Base-by-base conservation (phyloP, 371 early-diverging fungal genomes). In the Mucor saturninus region DNA sequence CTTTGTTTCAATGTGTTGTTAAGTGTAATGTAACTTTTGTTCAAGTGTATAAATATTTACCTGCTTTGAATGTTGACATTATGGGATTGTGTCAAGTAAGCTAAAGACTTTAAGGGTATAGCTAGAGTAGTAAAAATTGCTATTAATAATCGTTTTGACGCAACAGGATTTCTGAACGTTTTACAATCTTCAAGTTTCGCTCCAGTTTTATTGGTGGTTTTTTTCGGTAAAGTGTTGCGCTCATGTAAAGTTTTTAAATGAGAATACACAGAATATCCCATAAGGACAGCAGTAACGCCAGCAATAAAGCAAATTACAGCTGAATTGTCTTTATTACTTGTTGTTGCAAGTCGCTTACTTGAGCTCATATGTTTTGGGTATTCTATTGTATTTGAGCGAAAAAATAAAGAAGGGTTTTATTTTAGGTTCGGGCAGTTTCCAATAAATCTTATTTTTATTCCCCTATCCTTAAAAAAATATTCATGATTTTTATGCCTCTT, bases 11-110 rank as follows among this genome's bases (percentile, higher is more conserved):
- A 14, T 21, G 9, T 37, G 37, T 57, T 48, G 37, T 9, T 2
- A 4, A 35, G 35, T 35, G 35, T 8, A 35, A 6, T 35, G 35
- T 35, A 35, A 21, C 21, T 35, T 35, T 35, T 35, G 4, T 8
- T 35, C 35, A 8, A 35, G 35, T 35, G 35, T 35, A 35, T 28
- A 53, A 42, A 21, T 13, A 13, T 49, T 37, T 65, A 91, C 91
- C 89, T 86, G 65, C 86, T 86, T 56, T 88, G 84, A n/a, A 89
- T 75, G n/a, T 80, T 83, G 26, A 85, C 79, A 73, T 87, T 85
- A 37, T 79, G 77, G 5, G 88, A 89, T 45, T 86, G 82, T 0
- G 83, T 84, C 39, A 91, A 68, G 54, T 86, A 83, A 0, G 82
- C 88, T 50, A 91, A 67, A 9, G 88, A 77, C 26, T 81, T 77